Conservation (phyloP, 257 asterid genomes). For the Salvia rosmarinus region DNA sequence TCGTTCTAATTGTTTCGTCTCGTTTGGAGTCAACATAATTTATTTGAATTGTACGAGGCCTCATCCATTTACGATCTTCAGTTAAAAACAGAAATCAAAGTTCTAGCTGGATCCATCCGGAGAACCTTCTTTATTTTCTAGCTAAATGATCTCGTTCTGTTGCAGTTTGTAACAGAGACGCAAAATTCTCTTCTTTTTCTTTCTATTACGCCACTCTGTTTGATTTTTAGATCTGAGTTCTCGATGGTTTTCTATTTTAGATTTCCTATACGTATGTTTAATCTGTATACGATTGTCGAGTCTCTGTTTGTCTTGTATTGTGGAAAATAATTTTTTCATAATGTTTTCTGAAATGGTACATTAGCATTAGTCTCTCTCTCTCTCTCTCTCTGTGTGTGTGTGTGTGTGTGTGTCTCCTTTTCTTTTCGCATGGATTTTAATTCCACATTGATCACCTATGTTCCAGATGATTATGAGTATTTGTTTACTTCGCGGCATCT, state of each 20-base stretch:
- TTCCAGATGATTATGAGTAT: neutral
- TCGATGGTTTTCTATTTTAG: neutral
- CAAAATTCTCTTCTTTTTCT: neutral
- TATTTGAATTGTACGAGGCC: neutral
- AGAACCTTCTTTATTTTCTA: neutral
- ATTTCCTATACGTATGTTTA: neutral
- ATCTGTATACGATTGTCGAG: neutral
- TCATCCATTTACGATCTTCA: conserved; percentile 22
- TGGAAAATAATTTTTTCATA: neutral
- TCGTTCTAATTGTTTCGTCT: neutral
- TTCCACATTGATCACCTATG: neutral
- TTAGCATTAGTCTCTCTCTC: neutral
- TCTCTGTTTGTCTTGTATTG: neutral
- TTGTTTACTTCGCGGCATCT: neutral
- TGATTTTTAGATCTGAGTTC: conserved; percentile 32
- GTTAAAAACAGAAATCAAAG: neutral
- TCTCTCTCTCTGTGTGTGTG: neutral
- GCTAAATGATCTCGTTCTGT: neutral
- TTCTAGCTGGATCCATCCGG: conserved; percentile 25
- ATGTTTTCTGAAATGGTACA: neutral
- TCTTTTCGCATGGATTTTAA: neutral
- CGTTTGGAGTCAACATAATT: neutral
- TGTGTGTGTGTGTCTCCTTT: too few species aligned
- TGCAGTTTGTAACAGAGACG: neutral
- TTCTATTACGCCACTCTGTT: neutral